Percentiles rank a stretch among this genome's conserved stretches.
These are phyloP conservation scores for Paspalum vaginatum DNA, from an alignment of 176 grass and related monocot genomes.

Conservation along the genomic window DNA sequence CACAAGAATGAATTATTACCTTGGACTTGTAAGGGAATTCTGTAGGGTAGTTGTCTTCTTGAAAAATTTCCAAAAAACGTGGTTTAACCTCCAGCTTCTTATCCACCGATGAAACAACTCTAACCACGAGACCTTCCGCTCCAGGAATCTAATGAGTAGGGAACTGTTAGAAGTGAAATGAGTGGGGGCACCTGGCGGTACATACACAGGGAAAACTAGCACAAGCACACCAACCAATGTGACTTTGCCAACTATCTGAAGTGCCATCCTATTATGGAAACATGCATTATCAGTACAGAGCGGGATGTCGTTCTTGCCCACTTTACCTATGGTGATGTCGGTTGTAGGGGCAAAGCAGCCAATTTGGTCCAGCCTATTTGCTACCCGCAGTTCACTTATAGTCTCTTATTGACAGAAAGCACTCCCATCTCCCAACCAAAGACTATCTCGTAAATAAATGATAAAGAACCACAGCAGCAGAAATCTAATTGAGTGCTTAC, in stretches of 20 bases:
- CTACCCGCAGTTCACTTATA: neutral
- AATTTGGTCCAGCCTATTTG: neutral
- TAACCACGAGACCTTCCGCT: constrained; percentile 95
- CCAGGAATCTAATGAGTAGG: constrained; percentile 73
- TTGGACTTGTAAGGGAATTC: constrained; percentile 99
- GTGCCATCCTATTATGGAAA: constrained; percentile 4
- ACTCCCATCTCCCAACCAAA: neutral
- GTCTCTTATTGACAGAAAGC: neutral
- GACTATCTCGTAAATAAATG: constrained; percentile 6
- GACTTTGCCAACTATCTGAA: neutral
- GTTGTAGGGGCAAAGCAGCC: constrained; percentile 2
- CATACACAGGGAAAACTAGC: constrained; percentile 27
- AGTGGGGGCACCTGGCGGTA: neutral
- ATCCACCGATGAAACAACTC: constrained; percentile 99
- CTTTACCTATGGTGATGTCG: neutral
- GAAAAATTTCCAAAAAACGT: constrained; percentile 98
- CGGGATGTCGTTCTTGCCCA: neutral
- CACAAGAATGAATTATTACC: constrained; percentile 50
- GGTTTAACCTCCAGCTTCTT: constrained; percentile 99
- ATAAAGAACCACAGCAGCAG: neutral
- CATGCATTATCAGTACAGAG: constrained; percentile 14
- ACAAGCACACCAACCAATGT: neutral
- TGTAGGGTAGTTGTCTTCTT: constrained; percentile 94
- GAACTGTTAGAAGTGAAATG: constrained; percentile 27
- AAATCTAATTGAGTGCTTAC: neutral